Conservation (phyloP, 805 yeast species). For the Zygosaccharomyces bisporus region DNA sequence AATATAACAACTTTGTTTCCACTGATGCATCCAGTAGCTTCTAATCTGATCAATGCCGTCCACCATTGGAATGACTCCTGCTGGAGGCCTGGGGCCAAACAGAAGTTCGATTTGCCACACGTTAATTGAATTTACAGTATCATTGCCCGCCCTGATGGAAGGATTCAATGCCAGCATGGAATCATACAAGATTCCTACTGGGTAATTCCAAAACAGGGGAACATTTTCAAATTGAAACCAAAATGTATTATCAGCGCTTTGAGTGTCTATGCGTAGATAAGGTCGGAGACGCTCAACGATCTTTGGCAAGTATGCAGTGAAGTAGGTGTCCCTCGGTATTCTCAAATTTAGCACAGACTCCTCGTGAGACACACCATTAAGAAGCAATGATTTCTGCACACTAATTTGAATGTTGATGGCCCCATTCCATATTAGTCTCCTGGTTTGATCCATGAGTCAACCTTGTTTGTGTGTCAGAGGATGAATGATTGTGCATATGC, state of each 20-base stretch:
- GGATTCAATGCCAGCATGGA: slow-evolving; percentile 42
- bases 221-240: slow-evolving; percentile 68
- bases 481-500: neutral
- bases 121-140: slow-evolving; percentile 20
- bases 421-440: slow-evolving; percentile 52
- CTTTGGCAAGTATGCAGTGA: slow-evolving; percentile 42
- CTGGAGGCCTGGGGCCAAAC: slow-evolving; percentile 41
- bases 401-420: slow-evolving; percentile 43
- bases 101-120: slow-evolving; percentile 50
- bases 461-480: neutral
- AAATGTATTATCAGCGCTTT: slow-evolving; percentile 34
- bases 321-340: slow-evolving; percentile 48
- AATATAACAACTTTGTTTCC: slow-evolving; percentile 78
- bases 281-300: slow-evolving; percentile 41
- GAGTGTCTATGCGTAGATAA: slow-evolving; percentile 28
- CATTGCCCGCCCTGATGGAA: slow-evolving; percentile 12
- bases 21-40: slow-evolving; percentile 65
- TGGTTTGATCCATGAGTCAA: slow-evolving; percentile 30
- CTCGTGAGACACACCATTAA: slow-evolving; percentile 18
- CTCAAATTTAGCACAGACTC: slow-evolving; percentile 24
- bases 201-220: slow-evolving; percentile 74
- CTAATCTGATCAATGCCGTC: slow-evolving; percentile 35
- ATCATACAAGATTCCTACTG: slow-evolving; percentile 68
- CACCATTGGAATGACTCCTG: slow-evolving; percentile 41
- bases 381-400: slow-evolving; percentile 22